Evolutionary conservation across 768 basidiomycete genomes (phyloP).

Genomic region (Harrya chromipes): DNA sequence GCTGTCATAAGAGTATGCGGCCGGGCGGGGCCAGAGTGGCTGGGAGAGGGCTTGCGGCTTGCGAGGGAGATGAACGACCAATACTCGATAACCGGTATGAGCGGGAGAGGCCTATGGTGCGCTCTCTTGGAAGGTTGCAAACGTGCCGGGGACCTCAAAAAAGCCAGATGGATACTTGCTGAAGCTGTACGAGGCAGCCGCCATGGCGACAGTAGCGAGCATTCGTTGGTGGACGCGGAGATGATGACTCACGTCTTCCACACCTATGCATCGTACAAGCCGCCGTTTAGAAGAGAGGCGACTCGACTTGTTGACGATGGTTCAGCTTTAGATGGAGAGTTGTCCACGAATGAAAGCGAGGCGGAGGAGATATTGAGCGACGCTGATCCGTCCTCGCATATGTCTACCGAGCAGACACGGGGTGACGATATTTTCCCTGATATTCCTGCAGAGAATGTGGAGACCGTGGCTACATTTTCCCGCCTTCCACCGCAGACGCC

Average conservation of each 20-base stretch:
- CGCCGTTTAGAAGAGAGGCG: constrained; percentile 57
- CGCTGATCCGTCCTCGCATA: not conserved
- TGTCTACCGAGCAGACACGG: constrained; percentile 4
- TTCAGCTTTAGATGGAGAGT: not conserved
- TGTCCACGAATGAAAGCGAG: constrained; percentile 2
- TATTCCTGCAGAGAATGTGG: constrained; percentile 2
- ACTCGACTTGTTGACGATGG: constrained; percentile 40
- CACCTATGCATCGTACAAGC: constrained; percentile 77
- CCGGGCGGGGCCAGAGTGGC: constrained; percentile 59
- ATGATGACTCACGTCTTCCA: constrained; percentile 85
- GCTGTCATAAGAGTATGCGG: constrained; percentile 84
- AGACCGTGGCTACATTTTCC: constrained; percentile 27
- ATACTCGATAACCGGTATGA: constrained; percentile 35
- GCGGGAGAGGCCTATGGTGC: constrained; percentile 64
- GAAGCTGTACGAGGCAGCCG: constrained; percentile 51
- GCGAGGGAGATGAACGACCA: constrained; percentile 85
- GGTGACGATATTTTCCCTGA: constrained; percentile 1
- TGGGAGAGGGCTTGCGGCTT: constrained; percentile 80
- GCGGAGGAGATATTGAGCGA: not conserved
- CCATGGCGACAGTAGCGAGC: constrained; percentile 18
- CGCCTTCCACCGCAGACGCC: constrained; percentile 70
- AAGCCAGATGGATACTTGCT: constrained; percentile 87
- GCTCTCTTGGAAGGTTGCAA: constrained; percentile 91
- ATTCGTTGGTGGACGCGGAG: constrained; percentile 53
- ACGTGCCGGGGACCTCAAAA: constrained; percentile 74